These are phyloP conservation scores for Rhizoclosmatium globosum DNA, from an alignment of 192 early-diverging fungal species.

Conservation along the genomic window DNA sequence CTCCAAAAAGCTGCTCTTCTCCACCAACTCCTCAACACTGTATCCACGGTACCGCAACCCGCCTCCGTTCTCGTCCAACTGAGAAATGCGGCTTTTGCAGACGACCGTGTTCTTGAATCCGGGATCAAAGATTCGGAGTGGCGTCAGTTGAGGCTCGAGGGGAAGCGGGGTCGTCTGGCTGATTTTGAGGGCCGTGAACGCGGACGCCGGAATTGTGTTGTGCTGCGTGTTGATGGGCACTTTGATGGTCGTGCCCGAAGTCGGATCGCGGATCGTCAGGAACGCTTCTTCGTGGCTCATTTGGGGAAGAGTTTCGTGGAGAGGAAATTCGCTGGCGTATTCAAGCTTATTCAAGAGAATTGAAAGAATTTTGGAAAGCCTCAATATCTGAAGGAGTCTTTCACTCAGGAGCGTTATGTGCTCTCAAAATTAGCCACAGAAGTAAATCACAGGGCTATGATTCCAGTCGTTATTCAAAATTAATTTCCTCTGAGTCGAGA, in stretches of 20 bases:
- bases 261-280: slow-evolving; percentile 48
- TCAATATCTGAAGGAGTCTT: too few species aligned
- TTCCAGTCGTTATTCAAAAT: too few species aligned
- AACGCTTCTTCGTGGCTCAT: slow-evolving; percentile 14
- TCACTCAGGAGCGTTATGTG: too few species aligned
- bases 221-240: slow-evolving; percentile 48
- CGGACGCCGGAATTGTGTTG: slow-evolving; percentile 49
- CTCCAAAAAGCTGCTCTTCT: slow-evolving; percentile 69
- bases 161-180: slow-evolving; percentile 49
- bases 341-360: too few species aligned
- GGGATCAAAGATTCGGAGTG: slow-evolving; percentile 55
- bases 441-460: too few species aligned
- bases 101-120: slow-evolving; percentile 64
- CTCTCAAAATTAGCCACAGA: too few species aligned
- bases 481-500: too few species aligned
- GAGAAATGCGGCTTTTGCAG: slow-evolving; percentile 52
- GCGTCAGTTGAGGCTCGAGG: slow-evolving; percentile 44
- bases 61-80: slow-evolving; percentile 27
- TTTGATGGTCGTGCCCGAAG: slow-evolving; percentile 33
- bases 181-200: slow-evolving; percentile 52
- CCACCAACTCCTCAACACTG: slow-evolving; percentile 66
- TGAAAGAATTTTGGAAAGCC: too few species aligned
- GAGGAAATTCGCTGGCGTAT: too few species aligned
- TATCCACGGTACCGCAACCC: slow-evolving; percentile 64
- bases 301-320: too few species aligned